phyloP scores from a whole-genome alignment of 2,329 filamentous ascomycete species.

The Fusarium secorum region DNA sequence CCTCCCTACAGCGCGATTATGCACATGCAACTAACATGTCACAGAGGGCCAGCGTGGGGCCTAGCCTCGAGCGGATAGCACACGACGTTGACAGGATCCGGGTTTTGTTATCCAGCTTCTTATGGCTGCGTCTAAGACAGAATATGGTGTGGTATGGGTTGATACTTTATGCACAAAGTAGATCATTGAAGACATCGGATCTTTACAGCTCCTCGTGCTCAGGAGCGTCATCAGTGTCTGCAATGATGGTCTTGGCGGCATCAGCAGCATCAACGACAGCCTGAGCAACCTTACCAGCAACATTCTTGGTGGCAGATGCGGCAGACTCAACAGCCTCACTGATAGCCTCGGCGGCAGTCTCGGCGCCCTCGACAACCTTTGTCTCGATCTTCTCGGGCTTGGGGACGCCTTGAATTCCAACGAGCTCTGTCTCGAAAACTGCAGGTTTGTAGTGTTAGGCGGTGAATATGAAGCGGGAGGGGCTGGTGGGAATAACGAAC shows the following conservation, averaged over 20 bases:
- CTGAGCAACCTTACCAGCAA: slow-evolving; percentile 57
- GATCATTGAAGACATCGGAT: slow-evolving; percentile 9
- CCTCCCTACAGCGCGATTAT: slow-evolving; percentile 15
- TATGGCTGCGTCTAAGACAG: slow-evolving; percentile 5
- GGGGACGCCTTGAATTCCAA: slow-evolving; percentile 79
- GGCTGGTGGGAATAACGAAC: slow-evolving; percentile 53
- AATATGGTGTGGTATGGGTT: not conserved
- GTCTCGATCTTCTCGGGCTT: slow-evolving; percentile 49
- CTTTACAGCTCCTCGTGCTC: slow-evolving; percentile 68
- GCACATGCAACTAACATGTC: slow-evolving; percentile 19
- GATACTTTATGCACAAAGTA: slow-evolving; percentile 12
- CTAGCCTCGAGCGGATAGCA: not conserved
- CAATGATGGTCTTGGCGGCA: slow-evolving; percentile 59
- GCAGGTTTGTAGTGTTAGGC: slow-evolving; percentile 28
- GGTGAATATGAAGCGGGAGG: slow-evolving; percentile 16
- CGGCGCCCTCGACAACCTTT: slow-evolving; percentile 39
- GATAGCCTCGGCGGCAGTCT: slow-evolving; percentile 37
- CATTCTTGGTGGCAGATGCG: slow-evolving; percentile 47
- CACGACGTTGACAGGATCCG: slow-evolving; percentile 6
- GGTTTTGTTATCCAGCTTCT: slow-evolving; percentile 4
- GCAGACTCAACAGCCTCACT: slow-evolving; percentile 52
- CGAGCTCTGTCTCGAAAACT: slow-evolving; percentile 92
- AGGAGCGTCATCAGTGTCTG: slow-evolving; percentile 63
- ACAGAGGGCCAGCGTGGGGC: slow-evolving; percentile 11
- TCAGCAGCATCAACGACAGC: slow-evolving; percentile 58